phyloP scores from a whole-genome alignment of 768 basidiomycete species.

The Mycena vulgaris region DNA sequence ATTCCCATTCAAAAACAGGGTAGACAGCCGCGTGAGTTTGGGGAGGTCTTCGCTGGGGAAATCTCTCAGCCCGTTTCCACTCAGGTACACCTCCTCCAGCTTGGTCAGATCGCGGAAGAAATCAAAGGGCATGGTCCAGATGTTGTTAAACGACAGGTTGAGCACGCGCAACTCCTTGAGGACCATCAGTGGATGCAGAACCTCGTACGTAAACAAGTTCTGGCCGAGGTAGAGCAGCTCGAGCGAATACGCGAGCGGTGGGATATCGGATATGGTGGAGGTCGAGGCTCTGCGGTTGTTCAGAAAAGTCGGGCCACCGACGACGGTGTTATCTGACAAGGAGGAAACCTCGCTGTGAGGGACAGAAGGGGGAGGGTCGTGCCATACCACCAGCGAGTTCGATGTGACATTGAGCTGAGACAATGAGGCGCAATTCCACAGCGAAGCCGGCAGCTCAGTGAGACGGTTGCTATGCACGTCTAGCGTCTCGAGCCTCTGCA shows the following conservation, averaged over 20 bases:
- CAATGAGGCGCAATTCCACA: slow-evolving; percentile 90
- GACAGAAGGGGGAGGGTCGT: slow-evolving; percentile 67
- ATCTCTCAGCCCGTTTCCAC: slow-evolving; percentile 94
- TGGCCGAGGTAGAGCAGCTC: slow-evolving; percentile 90
- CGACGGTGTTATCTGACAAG: slow-evolving; percentile 18
- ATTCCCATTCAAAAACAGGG: slow-evolving; percentile 95
- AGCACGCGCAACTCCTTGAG: slow-evolving; percentile 85
- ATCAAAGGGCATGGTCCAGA: slow-evolving; percentile 86
- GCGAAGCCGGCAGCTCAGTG: slow-evolving; percentile 75
- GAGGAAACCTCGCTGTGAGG: slow-evolving; percentile 39
- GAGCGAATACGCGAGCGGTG: slow-evolving; percentile 79
- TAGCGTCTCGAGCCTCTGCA: slow-evolving; percentile 81
- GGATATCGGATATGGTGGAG: slow-evolving; percentile 45
- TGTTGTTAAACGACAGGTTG: slow-evolving; percentile 95
- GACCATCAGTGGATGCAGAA: slow-evolving; percentile 80
- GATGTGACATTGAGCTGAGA: slow-evolving; percentile 87
- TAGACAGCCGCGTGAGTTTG: slow-evolving; percentile 73
- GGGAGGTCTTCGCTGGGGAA: slow-evolving; percentile 93
- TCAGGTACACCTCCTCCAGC: slow-evolving; percentile 91
- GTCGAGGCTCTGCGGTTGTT: slow-evolving; percentile 52
- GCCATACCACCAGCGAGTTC: slow-evolving; percentile 84
- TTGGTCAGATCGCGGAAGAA: slow-evolving; percentile 81
- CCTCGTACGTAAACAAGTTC: slow-evolving; percentile 88
- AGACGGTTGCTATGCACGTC: slow-evolving; percentile 95
- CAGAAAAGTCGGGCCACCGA: slow-evolving; percentile 38